Conservation (phyloP, 208 protist genomes). For the Endotrypanum monterogeii region DNA sequence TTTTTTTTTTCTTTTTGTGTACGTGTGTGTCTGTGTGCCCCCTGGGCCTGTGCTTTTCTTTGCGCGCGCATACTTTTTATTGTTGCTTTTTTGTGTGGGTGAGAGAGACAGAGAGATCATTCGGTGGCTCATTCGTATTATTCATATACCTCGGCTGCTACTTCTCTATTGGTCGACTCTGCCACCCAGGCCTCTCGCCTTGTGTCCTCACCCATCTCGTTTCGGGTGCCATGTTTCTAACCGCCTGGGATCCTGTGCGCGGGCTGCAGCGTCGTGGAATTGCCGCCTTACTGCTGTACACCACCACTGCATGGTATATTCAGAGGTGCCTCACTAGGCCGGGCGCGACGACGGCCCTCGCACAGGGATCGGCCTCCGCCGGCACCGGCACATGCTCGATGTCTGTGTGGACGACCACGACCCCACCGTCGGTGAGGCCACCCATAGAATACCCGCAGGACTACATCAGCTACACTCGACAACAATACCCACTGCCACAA, state of each 20-base stretch:
- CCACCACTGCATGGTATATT: background rate
- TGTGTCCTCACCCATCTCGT: background rate
- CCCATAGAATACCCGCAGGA: background rate
- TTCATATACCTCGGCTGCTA: too few species aligned
- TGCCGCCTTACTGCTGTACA: background rate
- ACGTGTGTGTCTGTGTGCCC: too few species aligned
- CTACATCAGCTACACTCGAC: background rate
- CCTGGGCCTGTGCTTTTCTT: too few species aligned
- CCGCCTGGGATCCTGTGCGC: background rate
- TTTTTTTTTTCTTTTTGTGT: too few species aligned
- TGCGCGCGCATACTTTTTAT: too few species aligned
- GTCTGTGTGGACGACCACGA: background rate
- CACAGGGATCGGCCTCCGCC: constrained; percentile 19
- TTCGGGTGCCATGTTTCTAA: background rate
- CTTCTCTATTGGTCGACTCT: background rate
- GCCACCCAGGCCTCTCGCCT: background rate
- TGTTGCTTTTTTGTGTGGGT: background rate
- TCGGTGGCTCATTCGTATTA: too few species aligned
- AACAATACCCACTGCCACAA: background rate
- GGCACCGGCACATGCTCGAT: background rate
- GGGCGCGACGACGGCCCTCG: background rate
- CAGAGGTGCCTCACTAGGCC: constrained; percentile 2
- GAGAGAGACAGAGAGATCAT: too few species aligned
- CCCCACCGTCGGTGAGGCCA: background rate
- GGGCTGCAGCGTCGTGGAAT: background rate